phyloP scores from a whole-genome alignment of 2,329 filamentous ascomycete genomes.

The Sporothrix pallida region DNA sequence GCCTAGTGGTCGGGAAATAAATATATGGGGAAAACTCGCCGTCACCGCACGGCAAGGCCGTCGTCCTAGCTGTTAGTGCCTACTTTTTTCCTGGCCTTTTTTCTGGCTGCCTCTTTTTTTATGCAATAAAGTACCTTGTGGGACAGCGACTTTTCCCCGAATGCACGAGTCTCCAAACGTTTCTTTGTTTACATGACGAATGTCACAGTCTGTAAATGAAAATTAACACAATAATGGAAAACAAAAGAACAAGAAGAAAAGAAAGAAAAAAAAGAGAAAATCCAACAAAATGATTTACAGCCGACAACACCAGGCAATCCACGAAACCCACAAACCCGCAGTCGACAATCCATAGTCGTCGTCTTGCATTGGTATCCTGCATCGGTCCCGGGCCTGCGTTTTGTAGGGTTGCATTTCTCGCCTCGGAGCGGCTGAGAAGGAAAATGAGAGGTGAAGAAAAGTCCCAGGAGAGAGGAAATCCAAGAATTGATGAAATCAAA shows the following conservation, averaged over 20 bases:
- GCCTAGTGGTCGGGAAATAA: background rate
- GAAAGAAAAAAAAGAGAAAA: background rate
- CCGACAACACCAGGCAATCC: background rate
- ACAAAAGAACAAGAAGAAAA: background rate
- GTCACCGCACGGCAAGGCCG: slow-evolving; percentile 10
- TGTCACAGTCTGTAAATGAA: too few species aligned
- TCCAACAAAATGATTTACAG: background rate
- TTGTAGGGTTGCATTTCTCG: slow-evolving; percentile 11
- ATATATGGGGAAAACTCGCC: slow-evolving; percentile 1
- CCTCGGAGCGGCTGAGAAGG: slow-evolving; percentile 19
- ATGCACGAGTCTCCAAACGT: background rate
- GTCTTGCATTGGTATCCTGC: background rate
- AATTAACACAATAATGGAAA: background rate
- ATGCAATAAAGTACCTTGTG: background rate
- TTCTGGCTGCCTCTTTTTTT: slow-evolving; percentile 27
- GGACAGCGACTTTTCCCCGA: background rate
- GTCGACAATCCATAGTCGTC: background rate
- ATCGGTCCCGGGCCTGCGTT: background rate
- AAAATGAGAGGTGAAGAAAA: background rate
- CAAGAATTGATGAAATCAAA: background rate
- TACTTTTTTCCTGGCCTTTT: too few species aligned
- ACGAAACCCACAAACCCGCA: background rate
- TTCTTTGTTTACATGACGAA: background rate
- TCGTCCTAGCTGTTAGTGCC: background rate
- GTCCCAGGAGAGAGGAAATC: background rate